Evolutionary conservation across 805 yeast genomes (phyloP).

Genomic region (Wickerhamiella lipophila): DNA sequence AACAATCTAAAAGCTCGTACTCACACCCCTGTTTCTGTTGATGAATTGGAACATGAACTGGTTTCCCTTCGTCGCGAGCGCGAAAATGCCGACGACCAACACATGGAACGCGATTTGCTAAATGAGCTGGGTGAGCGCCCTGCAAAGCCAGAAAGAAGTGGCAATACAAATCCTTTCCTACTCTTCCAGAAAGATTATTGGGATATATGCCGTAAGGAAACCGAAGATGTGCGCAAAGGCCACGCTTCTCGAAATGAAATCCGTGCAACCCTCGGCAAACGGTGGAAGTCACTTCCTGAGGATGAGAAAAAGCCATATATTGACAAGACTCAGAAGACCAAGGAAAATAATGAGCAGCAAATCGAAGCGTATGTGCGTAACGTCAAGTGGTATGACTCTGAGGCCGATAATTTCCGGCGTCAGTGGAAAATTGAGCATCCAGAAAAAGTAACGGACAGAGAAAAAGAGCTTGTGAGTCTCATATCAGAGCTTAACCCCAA

Average conservation of each 20-base stretch:
- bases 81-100: conserved; percentile 24
- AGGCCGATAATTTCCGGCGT: conserved; percentile 29
- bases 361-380: conserved; percentile 26
- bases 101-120: conserved; percentile 27
- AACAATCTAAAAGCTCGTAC: conserved; percentile 5
- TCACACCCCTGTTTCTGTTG: conserved; percentile 10
- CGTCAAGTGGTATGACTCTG: conserved; percentile 28
- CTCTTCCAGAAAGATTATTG: conserved; percentile 33
- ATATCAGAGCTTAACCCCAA: conserved; percentile 15
- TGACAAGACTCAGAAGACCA: conserved; percentile 27
- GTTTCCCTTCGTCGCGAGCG: conserved; percentile 24
- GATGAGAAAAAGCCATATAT: conserved; percentile 29
- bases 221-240: conserved; percentile 28
- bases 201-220: conserved; percentile 30
- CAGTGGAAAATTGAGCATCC: conserved; percentile 31
- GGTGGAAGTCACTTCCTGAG: conserved; percentile 32
- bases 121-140: conserved; percentile 31
- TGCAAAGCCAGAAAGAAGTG: conserved; percentile 28
- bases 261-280: conserved; percentile 30
- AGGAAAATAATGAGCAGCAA: conserved; percentile 27
- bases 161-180: conserved; percentile 32
- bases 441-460: conserved; percentile 18
- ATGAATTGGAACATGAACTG: conserved; percentile 23
- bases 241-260: conserved; percentile 33
- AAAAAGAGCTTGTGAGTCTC: conserved; percentile 16